Evolutionary conservation across 2,329 filamentous ascomycete species (phyloP).

Genomic region (Aphanocladium album): DNA sequence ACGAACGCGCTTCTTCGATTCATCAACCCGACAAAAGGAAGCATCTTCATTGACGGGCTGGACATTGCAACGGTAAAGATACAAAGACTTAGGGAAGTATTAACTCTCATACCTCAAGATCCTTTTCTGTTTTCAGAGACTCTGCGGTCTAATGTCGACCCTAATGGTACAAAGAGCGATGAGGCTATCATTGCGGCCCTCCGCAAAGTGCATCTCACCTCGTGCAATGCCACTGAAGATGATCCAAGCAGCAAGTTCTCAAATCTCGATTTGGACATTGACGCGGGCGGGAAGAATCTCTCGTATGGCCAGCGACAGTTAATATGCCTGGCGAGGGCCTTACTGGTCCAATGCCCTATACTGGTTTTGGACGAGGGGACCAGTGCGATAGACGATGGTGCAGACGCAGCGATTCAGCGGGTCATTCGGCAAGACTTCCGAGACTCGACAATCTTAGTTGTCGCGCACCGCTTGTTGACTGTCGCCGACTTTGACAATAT

Average conservation of each 20-base stretch:
- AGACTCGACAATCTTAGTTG: conserved; percentile 4
- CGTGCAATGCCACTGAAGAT: neutral
- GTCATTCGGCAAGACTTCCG: conserved; percentile 2
- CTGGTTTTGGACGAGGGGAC: neutral
- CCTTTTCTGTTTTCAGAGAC: conserved; percentile 10
- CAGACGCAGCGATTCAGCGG: conserved; percentile 7
- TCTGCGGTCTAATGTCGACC: conserved; percentile 11
- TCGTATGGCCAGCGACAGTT: conserved; percentile 13
- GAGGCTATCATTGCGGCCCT: neutral
- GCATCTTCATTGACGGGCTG: conserved; percentile 3
- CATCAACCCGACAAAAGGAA: neutral
- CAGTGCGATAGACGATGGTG: conserved; percentile 4
- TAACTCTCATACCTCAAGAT: conserved; percentile 13
- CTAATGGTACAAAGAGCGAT: neutral
- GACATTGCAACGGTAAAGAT: conserved; percentile 1
- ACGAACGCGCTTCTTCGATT: conserved; percentile 9
- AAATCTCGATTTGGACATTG: neutral
- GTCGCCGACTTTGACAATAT: conserved; percentile 9
- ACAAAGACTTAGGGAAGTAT: neutral
- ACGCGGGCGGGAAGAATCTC: neutral
- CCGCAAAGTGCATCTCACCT: conserved; percentile 1
- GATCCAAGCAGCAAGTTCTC: neutral
- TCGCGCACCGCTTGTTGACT: conserved; percentile 10
- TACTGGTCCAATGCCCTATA: conserved; percentile 1
- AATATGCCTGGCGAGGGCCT: conserved; percentile 8